Evolutionary conservation across 352 stramenopile genomes (phyloP).

Genomic region (Pythium guiyangense): DNA sequence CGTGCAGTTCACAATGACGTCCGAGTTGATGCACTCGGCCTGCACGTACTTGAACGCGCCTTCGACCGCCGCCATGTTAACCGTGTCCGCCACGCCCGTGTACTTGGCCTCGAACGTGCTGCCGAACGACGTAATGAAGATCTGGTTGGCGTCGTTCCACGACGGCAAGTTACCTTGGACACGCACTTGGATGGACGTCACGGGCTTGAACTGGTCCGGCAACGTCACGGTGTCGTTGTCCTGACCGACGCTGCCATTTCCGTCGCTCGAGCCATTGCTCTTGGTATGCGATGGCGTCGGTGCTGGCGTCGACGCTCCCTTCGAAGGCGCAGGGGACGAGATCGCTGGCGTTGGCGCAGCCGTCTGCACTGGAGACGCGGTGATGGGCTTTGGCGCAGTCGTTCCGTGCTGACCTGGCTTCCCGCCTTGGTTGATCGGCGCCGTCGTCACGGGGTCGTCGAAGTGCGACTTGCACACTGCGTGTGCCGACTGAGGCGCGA

Average conservation of each 20-base stretch:
- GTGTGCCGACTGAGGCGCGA: neutral
- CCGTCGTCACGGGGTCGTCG: neutral
- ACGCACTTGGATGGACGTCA: slow-evolving; percentile 42
- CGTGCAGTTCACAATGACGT: slow-evolving; percentile 29
- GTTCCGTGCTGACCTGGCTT: too few species aligned
- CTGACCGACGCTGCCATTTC: too few species aligned
- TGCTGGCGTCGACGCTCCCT: too few species aligned
- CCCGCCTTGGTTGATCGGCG: too few species aligned
- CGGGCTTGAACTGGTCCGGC: slow-evolving; percentile 23
- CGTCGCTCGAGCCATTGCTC: neutral
- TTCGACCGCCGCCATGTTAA: too few species aligned
- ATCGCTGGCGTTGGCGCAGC: too few species aligned
- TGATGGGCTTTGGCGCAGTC: neutral
- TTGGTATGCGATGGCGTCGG: neutral
- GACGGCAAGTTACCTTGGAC: slow-evolving; percentile 44
- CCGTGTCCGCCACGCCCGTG: too few species aligned
- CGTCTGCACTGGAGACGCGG: neutral
- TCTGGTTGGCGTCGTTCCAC: slow-evolving; percentile 27
- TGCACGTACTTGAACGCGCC: too few species aligned
- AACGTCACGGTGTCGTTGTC: neutral
- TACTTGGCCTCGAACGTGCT: too few species aligned
- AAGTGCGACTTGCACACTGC: slow-evolving; percentile 3
- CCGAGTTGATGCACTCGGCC: too few species aligned
- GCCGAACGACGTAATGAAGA: slow-evolving; percentile 36
- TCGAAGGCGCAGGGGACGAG: too few species aligned